Conservation (phyloP, 306 rosid genomes). For the Carpinus viminea region DNA sequence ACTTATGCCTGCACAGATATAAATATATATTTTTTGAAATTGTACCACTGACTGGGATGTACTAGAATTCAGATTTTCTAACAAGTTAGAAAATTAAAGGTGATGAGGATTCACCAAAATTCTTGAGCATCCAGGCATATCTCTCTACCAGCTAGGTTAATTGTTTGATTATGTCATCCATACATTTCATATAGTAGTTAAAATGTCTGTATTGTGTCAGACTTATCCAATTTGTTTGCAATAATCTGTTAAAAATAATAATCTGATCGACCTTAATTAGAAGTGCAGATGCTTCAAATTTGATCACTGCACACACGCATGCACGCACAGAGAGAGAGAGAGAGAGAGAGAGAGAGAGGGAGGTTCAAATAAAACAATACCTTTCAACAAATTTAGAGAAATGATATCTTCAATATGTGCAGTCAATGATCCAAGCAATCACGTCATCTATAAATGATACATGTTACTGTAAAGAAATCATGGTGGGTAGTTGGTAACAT, state of each 20-base stretch:
- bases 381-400: neutral
- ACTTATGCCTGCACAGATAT: too few relatives aligned
- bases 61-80: neutral
- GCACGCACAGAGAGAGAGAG: neutral
- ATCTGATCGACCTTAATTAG: neutral
- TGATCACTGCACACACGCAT: neutral
- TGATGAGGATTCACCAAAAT: neutral
- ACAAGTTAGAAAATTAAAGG: neutral
- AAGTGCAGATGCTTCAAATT: neutral
- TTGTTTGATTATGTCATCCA: neutral
- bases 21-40: neutral
- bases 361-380: neutral
- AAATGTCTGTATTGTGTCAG: neutral
- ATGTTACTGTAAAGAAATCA: constrained; percentile 1
- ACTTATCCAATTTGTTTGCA: neutral
- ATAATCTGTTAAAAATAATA: neutral
- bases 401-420: constrained; percentile 2
- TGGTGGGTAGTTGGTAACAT: neutral
- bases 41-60: neutral
- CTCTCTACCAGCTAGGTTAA: neutral
- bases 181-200: neutral
- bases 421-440: neutral
- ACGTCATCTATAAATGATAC: neutral
- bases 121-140: neutral
- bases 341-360: neutral